Percentiles rank a stretch among this genome's conserved stretches.
Evolutionary conservation across 768 basidiomycete genomes (phyloP).

Genomic region (Roridomyces roridus): DNA sequence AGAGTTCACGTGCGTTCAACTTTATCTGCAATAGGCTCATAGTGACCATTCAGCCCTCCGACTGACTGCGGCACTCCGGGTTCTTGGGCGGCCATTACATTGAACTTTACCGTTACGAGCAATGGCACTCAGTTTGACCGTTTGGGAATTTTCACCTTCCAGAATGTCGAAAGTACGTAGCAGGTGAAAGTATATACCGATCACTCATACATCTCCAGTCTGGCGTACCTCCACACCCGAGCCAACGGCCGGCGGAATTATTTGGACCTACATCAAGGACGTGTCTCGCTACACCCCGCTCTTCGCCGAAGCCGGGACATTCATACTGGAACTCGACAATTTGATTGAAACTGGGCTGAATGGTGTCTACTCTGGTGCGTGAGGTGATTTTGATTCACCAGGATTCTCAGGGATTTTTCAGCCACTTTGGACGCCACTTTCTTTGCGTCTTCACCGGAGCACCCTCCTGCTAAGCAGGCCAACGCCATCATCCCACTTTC

Average conservation of each 20-base stretch:
- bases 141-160: slow-evolving; percentile 74
- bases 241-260: slow-evolving; percentile 74
- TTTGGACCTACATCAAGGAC: slow-evolving; percentile 82
- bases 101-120: slow-evolving; percentile 80
- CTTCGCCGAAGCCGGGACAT: slow-evolving; percentile 69
- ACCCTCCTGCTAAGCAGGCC: slow-evolving; percentile 65
- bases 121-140: slow-evolving; percentile 83
- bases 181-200: background rate
- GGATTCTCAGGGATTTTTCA: no score
- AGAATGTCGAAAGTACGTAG: slow-evolving; percentile 74
- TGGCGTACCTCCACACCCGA: slow-evolving; percentile 86
- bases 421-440: slow-evolving; percentile 76
- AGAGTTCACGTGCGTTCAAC: slow-evolving; percentile 57
- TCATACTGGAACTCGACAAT: slow-evolving; percentile 80
- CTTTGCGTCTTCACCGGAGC: slow-evolving; percentile 60
- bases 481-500: slow-evolving; percentile 75
- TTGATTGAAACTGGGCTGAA: slow-evolving; percentile 56
- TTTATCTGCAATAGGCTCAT: background rate
- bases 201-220: background rate
- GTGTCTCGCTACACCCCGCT: slow-evolving; percentile 76
- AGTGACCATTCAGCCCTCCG: slow-evolving; percentile 59
- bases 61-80: slow-evolving; percentile 72
- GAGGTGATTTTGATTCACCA: no score
- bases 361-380: slow-evolving; percentile 75
- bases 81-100: slow-evolving; percentile 75